phyloP scores from a whole-genome alignment of 2,329 filamentous ascomycete species.

The Apiospora aurea region DNA sequence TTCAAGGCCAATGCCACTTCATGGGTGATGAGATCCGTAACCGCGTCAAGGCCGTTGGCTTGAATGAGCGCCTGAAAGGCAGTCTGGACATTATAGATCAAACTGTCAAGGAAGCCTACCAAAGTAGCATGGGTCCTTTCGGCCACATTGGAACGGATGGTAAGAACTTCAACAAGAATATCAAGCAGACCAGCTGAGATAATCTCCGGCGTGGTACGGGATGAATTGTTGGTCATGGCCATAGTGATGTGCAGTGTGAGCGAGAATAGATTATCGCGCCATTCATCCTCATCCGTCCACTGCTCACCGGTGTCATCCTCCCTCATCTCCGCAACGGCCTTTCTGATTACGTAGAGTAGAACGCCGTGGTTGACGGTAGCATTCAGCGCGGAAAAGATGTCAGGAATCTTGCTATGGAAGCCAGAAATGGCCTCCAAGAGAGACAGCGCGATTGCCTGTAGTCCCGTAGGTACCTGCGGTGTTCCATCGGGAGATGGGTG shows the following conservation, averaged over 20 bases:
- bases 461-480: conserved; percentile 71
- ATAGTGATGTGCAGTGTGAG: conserved; percentile 82
- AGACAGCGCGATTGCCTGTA: conserved; percentile 83
- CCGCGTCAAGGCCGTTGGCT: conserved; percentile 85
- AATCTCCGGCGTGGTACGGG: conserved; percentile 65
- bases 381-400: conserved; percentile 89
- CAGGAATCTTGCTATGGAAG: conserved; percentile 76
- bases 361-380: conserved; percentile 97
- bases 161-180: conserved; percentile 87
- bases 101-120: conserved; percentile 84
- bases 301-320: conserved; percentile 63
- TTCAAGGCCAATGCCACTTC: conserved; percentile 76
- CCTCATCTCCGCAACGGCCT: conserved; percentile 84
- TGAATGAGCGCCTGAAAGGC: conserved; percentile 84
- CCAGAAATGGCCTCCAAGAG: conserved; percentile 86
- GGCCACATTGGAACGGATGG: conserved; percentile 80
- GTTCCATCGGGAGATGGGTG: conserved; percentile 79
- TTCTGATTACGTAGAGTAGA: conserved; percentile 89
- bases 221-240: conserved; percentile 61
- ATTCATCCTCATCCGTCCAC: conserved; percentile 78
- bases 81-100: conserved; percentile 85
- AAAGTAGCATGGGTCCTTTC: conserved; percentile 85
- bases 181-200: conserved; percentile 89
- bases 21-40: conserved; percentile 84
- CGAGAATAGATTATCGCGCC: conserved; percentile 90